Base-by-base conservation (phyloP, 2,329 filamentous ascomycete genomes). In the Alternaria postmessia region DNA sequence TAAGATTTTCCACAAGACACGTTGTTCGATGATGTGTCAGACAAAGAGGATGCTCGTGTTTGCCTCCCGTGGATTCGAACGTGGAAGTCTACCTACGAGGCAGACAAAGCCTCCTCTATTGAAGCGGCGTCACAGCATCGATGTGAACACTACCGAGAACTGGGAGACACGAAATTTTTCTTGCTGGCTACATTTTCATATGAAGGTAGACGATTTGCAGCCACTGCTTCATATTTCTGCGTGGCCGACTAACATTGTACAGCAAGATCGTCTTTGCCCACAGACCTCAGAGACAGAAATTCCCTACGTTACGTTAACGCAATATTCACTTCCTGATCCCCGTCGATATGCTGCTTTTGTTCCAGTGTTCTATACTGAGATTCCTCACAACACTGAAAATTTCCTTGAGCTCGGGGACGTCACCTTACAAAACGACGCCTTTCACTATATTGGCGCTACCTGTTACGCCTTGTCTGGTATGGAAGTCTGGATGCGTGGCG, bases 71-170 rank as follows among this genome's bases (percentile, higher is more conserved):
- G 68, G 71, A 7, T 63, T 57, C 20, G 51, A 57, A 16, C 66
- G 67, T 34, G 59, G 46, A 2, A 14, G 51, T 28, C 47, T 64
- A 20, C 68, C 70, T 2, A 71, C 61, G 2, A 63, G 41, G 34
- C 39, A 20, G 22, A 68, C 65, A 4, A 52, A 8, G 4, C 65
- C 66, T 12, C 22, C 52, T 14, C 47, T 73, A 24, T 51, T 18
- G 20, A 52, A 48, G 30, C 68, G 71, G 22, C 68, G 69, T 8
- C 68, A 73, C 28, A 70, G 63, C n/a, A 43, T 74, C 24, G 71
- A 75, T 22, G 68, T 67, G 16, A 55, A 57, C 14, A 64, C 54
- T 9, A 39, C 12, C 22, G 22, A 34, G 30, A 14, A 42, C 39
- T 59, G 56, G 48, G 34, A 20, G 28, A 42, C 12, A 16, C 28